phyloP scores from a whole-genome alignment of 2,329 filamentous ascomycete species.

The Akanthomyces uredinophilus region DNA sequence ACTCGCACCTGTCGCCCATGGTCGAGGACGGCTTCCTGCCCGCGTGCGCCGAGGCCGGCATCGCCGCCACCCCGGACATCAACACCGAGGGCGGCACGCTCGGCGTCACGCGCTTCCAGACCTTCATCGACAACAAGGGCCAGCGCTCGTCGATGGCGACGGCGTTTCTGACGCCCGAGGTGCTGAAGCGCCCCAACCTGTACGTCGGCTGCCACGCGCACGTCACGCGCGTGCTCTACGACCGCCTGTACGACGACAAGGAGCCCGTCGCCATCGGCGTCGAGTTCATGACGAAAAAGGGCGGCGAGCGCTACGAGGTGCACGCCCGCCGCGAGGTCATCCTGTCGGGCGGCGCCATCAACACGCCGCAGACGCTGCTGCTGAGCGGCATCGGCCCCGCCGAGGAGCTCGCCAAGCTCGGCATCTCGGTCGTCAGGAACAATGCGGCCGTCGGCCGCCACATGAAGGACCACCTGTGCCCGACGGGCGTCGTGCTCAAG shows the following conservation, averaged over 20 bases:
- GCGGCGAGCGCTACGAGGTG: constrained; percentile 19
- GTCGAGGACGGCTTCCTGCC: constrained; percentile 18
- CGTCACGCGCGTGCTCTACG: constrained; percentile 18
- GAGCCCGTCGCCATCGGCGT: constrained; percentile 17
- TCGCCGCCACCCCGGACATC: constrained; percentile 15
- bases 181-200: constrained; percentile 17
- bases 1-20: constrained; percentile 16
- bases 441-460: constrained; percentile 59
- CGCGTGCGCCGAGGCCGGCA: constrained; percentile 16
- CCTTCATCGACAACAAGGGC: constrained; percentile 19
- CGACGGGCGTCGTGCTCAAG: constrained; percentile 16
- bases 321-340: constrained; percentile 40
- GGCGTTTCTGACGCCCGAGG: constrained; percentile 17
- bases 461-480: constrained; percentile 24
- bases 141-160: constrained; percentile 20
- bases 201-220: constrained; percentile 18
- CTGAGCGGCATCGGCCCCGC: constrained; percentile 38
- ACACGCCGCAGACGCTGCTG: constrained; percentile 40
- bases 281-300: constrained; percentile 15
- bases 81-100: constrained; percentile 18
- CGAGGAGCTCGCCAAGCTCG: constrained; percentile 31
- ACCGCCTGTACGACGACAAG: constrained; percentile 10
- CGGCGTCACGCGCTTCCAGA: constrained; percentile 18
- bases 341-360: constrained; percentile 40
- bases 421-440: constrained; percentile 48